These are phyloP conservation scores for Echinochloa phyllopogon DNA, from an alignment of 176 grass and related monocot species.

Conservation along the genomic window DNA sequence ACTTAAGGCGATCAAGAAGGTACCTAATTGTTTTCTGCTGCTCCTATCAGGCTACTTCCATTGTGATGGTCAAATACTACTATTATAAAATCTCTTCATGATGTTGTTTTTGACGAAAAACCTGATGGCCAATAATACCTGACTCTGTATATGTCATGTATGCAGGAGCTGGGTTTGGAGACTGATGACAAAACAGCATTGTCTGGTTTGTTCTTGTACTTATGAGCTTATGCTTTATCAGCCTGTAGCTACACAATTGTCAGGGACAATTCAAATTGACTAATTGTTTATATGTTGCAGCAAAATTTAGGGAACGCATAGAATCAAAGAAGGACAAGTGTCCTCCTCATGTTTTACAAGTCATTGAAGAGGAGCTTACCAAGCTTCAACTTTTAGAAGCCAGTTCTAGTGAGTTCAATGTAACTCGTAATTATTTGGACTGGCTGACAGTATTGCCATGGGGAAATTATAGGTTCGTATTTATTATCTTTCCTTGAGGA, in stretches of 20 bases:
- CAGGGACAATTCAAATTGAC: neutral
- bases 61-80: constrained; percentile 9
- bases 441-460: constrained; percentile 95
- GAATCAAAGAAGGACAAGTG: constrained; percentile 93
- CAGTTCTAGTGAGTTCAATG: constrained; percentile 96
- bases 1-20: constrained; percentile 99
- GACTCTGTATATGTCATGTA: constrained; percentile 40
- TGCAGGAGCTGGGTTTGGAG: constrained; percentile 95
- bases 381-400: constrained; percentile 92
- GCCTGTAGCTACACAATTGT: neutral
- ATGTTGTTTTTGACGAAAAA: constrained; percentile 25
- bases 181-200: constrained; percentile 99
- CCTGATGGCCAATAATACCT: neutral
- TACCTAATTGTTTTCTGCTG: constrained; percentile 38
- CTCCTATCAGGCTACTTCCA: constrained; percentile 19
- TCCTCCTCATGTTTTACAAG: constrained; percentile 94
- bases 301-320: constrained; percentile 93
- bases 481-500: constrained; percentile 38
- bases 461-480: constrained; percentile 95
- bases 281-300: constrained; percentile 54
- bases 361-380: constrained; percentile 95
- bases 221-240: constrained; percentile 30
- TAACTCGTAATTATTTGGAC: constrained; percentile 99
- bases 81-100: constrained; percentile 3
- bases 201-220: constrained; percentile 74